Percentiles rank a stretch among this genome's conserved stretches.
phyloP scores from a whole-genome alignment of 2,329 filamentous ascomycete species.

The Sporothrix curviconia region DNA sequence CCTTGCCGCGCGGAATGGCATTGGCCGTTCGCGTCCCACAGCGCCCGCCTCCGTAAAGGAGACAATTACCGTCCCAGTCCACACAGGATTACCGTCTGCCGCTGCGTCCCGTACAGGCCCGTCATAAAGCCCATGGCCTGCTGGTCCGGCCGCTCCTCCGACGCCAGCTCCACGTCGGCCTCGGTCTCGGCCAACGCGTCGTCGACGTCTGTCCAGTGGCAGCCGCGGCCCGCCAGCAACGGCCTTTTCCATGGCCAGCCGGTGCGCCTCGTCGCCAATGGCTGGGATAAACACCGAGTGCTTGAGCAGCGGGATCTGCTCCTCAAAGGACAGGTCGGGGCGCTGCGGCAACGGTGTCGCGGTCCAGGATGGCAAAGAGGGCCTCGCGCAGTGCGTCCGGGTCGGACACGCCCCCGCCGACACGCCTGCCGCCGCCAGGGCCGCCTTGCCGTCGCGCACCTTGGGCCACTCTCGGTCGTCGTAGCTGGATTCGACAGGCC shows the following conservation, averaged over 20 bases:
- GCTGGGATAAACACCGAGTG: constrained; percentile 56
- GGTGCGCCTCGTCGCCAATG: constrained; percentile 40
- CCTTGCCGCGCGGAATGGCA: constrained; percentile 44
- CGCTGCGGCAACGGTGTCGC: constrained; percentile 47
- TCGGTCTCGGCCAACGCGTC: constrained; percentile 31
- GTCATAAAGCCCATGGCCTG: constrained; percentile 41
- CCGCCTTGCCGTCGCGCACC: constrained; percentile 44
- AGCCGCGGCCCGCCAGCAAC: constrained; percentile 27
- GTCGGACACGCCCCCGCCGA: constrained; percentile 26
- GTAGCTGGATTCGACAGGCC: constrained; percentile 58
- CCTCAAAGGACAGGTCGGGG: constrained; percentile 40
- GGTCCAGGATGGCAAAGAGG: constrained; percentile 50
- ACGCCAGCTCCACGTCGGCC: constrained; percentile 30
- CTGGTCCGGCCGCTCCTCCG: constrained; percentile 31
- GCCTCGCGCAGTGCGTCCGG: constrained; percentile 39
- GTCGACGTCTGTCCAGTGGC: constrained; percentile 26
- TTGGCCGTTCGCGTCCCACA: constrained; percentile 56
- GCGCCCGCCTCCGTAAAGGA: constrained; percentile 52
- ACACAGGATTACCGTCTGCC: constrained; percentile 57
- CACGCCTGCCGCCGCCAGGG: constrained; percentile 39
- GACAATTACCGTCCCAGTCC: constrained; percentile 56
- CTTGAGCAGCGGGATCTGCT: constrained; percentile 47
- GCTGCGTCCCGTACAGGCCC: constrained; percentile 58
- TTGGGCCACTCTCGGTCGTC: constrained; percentile 55
- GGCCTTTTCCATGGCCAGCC: constrained; percentile 22